A percentile compares a stretch with the other conserved stretches of the same genome.
These are phyloP conservation scores for Mycena rebaudengoi DNA, from an alignment of 768 basidiomycete genomes.

Conservation along the genomic window DNA sequence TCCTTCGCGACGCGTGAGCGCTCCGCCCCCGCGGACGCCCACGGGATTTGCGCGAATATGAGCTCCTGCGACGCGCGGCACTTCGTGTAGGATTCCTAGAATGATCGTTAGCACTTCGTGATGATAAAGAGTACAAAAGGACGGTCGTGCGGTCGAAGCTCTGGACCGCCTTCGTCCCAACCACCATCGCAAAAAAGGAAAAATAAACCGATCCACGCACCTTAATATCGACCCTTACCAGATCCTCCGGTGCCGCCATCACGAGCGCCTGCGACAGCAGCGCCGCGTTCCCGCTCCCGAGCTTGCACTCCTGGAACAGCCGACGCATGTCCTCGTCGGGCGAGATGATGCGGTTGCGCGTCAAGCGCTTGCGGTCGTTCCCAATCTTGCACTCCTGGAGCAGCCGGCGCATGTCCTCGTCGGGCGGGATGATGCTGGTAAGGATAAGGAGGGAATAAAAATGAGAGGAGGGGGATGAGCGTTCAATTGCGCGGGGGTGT, in stretches of 20 bases:
- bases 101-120: too few relatives aligned
- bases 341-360: slow-evolving; percentile 57
- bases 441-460: too few relatives aligned
- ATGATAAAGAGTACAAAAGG: too few relatives aligned
- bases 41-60: slow-evolving; percentile 87
- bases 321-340: slow-evolving; percentile 86
- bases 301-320: slow-evolving; percentile 85
- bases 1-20: slow-evolving; percentile 37
- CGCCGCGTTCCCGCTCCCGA: slow-evolving; percentile 83
- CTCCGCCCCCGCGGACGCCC: slow-evolving; percentile 87
- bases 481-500: too few relatives aligned
- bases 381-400: slow-evolving; percentile 89
- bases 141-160: too few relatives aligned
- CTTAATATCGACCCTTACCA: slow-evolving; percentile 73
- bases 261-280: slow-evolving; percentile 77
- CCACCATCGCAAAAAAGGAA: too few relatives aligned
- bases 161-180: too few relatives aligned
- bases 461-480: too few relatives aligned
- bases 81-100: slow-evolving; percentile 89
- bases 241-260: slow-evolving; percentile 74
- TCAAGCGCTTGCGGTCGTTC: slow-evolving; percentile 9
- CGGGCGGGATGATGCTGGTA: slow-evolving; percentile 71
- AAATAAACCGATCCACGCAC: slow-evolving; percentile 47
- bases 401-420: slow-evolving; percentile 86
- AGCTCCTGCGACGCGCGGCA: slow-evolving; percentile 87